Evolutionary conservation across 805 yeast genomes (phyloP).

Genomic region (Sugiyamaella lignohabitans): DNA sequence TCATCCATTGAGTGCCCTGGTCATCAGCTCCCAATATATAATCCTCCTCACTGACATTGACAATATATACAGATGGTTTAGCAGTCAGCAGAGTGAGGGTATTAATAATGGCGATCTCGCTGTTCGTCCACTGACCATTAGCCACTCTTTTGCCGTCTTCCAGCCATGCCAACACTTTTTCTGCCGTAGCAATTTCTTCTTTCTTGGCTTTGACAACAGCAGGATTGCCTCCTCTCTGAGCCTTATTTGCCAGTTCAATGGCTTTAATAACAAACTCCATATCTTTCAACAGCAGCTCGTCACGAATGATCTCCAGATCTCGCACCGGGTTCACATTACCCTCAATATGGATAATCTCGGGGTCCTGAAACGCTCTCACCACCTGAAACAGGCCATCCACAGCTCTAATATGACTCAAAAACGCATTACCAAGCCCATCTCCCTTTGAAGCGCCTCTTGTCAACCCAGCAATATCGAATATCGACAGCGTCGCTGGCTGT

Average conservation of each 20-base stretch:
- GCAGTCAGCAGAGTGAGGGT: slow-evolving; percentile 83
- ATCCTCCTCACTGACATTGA: slow-evolving; percentile 85
- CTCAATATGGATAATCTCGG: slow-evolving; percentile 95
- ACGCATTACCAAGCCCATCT: slow-evolving; percentile 97
- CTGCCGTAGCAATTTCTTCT: slow-evolving; percentile 42
- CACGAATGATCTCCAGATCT: slow-evolving; percentile 85
- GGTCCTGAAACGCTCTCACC: slow-evolving; percentile 95
- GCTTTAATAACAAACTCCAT: slow-evolving; percentile 88
- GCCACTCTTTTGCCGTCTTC: slow-evolving; percentile 85
- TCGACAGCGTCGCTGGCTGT: slow-evolving; percentile 88
- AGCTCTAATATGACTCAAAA: slow-evolving; percentile 91
- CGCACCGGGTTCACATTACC: slow-evolving; percentile 94
- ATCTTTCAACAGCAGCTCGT: slow-evolving; percentile 92
- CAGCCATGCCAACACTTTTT: slow-evolving; percentile 65
- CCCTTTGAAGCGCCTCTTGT: slow-evolving; percentile 96
- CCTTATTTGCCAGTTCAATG: slow-evolving; percentile 38
- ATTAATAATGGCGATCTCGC: slow-evolving; percentile 89
- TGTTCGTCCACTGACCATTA: slow-evolving; percentile 78
- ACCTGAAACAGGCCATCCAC: slow-evolving; percentile 98
- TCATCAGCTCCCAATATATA: slow-evolving; percentile 46
- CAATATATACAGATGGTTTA: slow-evolving; percentile 87
- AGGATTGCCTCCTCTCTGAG: slow-evolving; percentile 44
- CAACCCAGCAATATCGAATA: slow-evolving; percentile 96
- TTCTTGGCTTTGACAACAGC: slow-evolving; percentile 16
- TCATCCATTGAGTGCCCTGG: slow-evolving; percentile 81